These are phyloP conservation scores for Cicer chorassanicum DNA, from an alignment of 306 rosid species.

Conservation along the genomic window DNA sequence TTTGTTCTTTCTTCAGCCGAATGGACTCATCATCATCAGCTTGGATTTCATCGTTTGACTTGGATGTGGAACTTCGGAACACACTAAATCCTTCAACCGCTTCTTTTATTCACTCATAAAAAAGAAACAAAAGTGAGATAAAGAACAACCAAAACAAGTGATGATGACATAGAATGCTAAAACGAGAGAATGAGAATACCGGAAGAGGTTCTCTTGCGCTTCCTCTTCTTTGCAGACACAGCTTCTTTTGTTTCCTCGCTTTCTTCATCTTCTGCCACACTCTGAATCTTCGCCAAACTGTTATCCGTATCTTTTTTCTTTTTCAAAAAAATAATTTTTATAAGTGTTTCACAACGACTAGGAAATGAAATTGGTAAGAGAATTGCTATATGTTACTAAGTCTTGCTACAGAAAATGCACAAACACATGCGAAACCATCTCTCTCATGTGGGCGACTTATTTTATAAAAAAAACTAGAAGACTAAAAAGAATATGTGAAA, in stretches of 20 bases:
- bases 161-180: background rate
- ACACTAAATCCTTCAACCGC: slow-evolving; percentile 75
- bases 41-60: slow-evolving; percentile 43
- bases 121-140: slow-evolving; percentile 33
- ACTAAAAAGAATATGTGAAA: background rate
- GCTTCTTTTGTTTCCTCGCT: slow-evolving; percentile 46
- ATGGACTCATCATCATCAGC: slow-evolving; percentile 43
- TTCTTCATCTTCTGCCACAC: slow-evolving; percentile 46
- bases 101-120: slow-evolving; percentile 45
- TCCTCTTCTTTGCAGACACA: slow-evolving; percentile 67
- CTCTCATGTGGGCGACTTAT: background rate
- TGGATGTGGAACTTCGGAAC: slow-evolving; percentile 66
- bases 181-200: slow-evolving; percentile 52
- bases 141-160: background rate
- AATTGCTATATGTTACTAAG: background rate
- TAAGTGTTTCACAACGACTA: background rate
- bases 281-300: slow-evolving; percentile 44
- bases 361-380: background rate
- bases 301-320: slow-evolving; percentile 61
- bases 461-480: background rate
- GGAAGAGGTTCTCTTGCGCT: slow-evolving; percentile 61
- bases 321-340: background rate
- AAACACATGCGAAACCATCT: background rate
- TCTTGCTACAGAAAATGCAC: background rate
- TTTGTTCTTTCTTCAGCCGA: slow-evolving; percentile 64